A percentile compares a stretch with the other conserved stretches of the same genome.
Conservation (phyloP, 805 yeast genomes). For the Lachancea dasiensis region DNA sequence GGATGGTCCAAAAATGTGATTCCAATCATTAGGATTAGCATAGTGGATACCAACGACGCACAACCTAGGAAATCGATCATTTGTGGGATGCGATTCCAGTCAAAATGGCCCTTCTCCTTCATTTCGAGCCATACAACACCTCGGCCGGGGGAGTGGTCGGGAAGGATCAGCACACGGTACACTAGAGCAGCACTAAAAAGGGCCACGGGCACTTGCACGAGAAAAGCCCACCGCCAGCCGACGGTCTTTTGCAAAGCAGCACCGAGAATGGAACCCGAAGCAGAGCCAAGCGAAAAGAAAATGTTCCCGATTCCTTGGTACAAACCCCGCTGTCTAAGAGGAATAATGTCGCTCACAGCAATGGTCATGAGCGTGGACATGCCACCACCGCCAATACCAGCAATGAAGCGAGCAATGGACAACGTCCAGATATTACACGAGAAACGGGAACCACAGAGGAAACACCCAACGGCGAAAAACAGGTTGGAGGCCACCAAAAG, state of each 20-base stretch:
- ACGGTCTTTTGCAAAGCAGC: slow-evolving; percentile 46
- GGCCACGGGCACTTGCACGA: slow-evolving; percentile 45
- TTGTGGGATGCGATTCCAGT: slow-evolving; percentile 39
- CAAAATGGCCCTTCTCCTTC: slow-evolving; percentile 15
- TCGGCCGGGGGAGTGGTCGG: slow-evolving; percentile 48
- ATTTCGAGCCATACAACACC: slow-evolving; percentile 29
- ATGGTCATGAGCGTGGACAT: slow-evolving; percentile 36
- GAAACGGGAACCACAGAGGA: slow-evolving; percentile 32
- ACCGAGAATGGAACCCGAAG: slow-evolving; percentile 57
- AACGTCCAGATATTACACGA: slow-evolving; percentile 27
- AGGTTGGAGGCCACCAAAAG: slow-evolving; percentile 34
- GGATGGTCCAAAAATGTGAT: slow-evolving; percentile 57
- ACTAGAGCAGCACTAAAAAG: slow-evolving; percentile 37
- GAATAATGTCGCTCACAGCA: slow-evolving; percentile 36
- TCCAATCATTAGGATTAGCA: slow-evolving; percentile 55
- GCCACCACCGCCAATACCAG: slow-evolving; percentile 42
- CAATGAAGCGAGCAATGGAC: slow-evolving; percentile 34
- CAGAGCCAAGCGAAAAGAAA: slow-evolving; percentile 68
- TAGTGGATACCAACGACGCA: slow-evolving; percentile 47
- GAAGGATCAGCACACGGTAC: slow-evolving; percentile 34
- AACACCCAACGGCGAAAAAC: slow-evolving; percentile 33
- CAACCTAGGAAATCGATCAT: slow-evolving; percentile 68
- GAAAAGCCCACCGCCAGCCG: slow-evolving; percentile 63
- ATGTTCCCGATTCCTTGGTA: slow-evolving; percentile 78
- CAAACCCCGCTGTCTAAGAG: slow-evolving; percentile 59